Percentiles rank a stretch among this genome's conserved stretches.
Evolutionary conservation across 495 filamentous ascomycete genomes (phyloP).

Genomic region (Neurospora sp.): DNA sequence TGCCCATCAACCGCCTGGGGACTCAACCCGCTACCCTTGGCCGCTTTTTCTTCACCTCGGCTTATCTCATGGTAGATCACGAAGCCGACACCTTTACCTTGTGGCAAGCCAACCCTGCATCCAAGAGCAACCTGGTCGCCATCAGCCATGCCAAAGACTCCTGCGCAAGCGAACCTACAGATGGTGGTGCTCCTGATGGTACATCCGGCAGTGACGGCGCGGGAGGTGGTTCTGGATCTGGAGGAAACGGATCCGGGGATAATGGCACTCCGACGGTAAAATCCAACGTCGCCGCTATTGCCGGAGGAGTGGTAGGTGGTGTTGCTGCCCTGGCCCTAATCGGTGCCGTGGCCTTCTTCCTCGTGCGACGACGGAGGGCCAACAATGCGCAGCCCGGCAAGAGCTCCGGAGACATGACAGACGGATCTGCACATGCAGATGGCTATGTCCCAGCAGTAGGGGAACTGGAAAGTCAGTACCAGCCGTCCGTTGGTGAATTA

Average conservation of each 20-base stretch:
- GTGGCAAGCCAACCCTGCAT: constrained; percentile 13
- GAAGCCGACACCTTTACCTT: constrained; percentile 17
- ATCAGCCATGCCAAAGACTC: not conserved
- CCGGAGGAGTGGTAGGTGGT: constrained; percentile 3
- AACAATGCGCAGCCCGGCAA: not conserved
- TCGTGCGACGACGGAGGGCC: not conserved
- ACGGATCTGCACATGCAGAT: not conserved
- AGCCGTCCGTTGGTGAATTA: not conserved
- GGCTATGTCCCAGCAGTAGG: not conserved
- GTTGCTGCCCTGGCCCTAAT: not conserved
- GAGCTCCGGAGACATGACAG: not conserved
- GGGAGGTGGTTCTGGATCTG: not conserved
- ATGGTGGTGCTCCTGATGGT: not conserved
- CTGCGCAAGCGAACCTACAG: not conserved
- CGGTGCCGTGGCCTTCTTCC: not conserved
- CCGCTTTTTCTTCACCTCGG: constrained; percentile 28
- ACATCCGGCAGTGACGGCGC: not conserved
- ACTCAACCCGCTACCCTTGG: constrained; percentile 25
- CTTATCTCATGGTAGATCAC: constrained; percentile 30
- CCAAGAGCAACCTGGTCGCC: not conserved
- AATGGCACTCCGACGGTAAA: not conserved
- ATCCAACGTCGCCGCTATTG: constrained; percentile 1
- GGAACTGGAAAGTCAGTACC: not conserved
- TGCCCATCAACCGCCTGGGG: constrained; percentile 16
- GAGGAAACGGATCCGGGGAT: not conserved